Conservation (phyloP, 164 flowering plant genomes). For the Tetrastigma voinierianum region DNA sequence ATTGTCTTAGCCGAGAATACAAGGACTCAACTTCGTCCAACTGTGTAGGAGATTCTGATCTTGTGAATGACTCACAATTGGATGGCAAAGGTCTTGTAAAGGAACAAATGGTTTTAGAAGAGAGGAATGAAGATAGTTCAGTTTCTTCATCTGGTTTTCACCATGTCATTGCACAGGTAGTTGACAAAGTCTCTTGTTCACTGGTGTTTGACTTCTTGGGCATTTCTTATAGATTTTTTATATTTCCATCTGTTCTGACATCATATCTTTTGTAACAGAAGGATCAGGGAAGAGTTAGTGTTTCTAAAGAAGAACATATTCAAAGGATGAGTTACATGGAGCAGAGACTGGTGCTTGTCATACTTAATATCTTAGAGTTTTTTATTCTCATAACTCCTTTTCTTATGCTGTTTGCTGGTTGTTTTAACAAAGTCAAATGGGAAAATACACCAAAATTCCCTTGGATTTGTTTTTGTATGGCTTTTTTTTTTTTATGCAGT, state of each 20-base stretch:
- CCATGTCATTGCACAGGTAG: conserved; percentile 42
- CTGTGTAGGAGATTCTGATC: conserved; percentile 13
- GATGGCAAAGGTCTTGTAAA: conserved; percentile 15
- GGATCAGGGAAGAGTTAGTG: conserved; percentile 54
- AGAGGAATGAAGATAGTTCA: conserved; percentile 22
- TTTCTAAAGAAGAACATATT: conserved; percentile 47
- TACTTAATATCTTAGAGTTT: too few species aligned
- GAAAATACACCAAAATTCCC: background rate
- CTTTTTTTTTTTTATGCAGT: too few species aligned
- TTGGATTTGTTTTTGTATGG: background rate
- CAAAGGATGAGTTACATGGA: conserved; percentile 42
- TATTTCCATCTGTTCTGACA: conserved; percentile 1
- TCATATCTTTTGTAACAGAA: conserved; percentile 28
- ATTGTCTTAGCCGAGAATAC: conserved; percentile 18
- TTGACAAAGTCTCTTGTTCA: conserved; percentile 5
- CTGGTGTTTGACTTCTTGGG: background rate
- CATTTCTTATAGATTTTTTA: conserved; percentile 5
- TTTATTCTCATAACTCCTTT: background rate
- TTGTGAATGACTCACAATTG: conserved; percentile 12
- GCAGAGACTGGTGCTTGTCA: conserved; percentile 62
- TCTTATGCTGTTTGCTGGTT: background rate
- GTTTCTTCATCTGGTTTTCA: conserved; percentile 30
- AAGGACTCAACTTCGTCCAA: conserved; percentile 12
- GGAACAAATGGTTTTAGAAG: conserved; percentile 11
- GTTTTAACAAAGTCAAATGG: background rate